phyloP scores from a whole-genome alignment of 2,329 filamentous ascomycete species.

The Colletotrichum cordylinicola region DNA sequence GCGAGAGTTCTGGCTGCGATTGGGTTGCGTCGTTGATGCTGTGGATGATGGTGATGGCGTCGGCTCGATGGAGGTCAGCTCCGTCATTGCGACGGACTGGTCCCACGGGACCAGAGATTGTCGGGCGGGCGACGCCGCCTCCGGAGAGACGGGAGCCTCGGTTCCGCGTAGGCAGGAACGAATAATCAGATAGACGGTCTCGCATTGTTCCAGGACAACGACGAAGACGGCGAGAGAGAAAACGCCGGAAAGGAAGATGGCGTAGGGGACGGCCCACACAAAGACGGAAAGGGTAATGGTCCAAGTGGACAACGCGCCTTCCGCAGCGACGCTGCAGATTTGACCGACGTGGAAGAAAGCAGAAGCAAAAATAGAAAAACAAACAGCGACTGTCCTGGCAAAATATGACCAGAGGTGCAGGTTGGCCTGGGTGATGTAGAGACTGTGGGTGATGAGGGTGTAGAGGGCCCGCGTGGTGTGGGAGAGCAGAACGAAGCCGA shows the following conservation, averaged over 20 bases:
- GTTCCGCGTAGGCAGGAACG: slow-evolving; percentile 4
- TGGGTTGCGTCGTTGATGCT: slow-evolving; percentile 29
- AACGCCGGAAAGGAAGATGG: background rate
- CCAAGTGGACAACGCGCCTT: background rate
- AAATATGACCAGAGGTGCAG: background rate
- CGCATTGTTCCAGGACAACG: slow-evolving; percentile 8
- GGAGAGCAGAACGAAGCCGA: background rate
- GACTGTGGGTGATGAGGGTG: background rate
- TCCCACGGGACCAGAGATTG: slow-evolving; percentile 41
- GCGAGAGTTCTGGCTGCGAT: background rate
- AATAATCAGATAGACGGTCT: slow-evolving; percentile 12
- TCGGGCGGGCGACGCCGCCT: background rate
- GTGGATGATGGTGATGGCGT: slow-evolving; percentile 38
- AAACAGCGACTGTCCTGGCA: background rate
- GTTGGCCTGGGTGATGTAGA: background rate
- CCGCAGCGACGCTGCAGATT: background rate
- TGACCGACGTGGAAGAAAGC: background rate
- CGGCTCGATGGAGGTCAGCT: slow-evolving; percentile 38
- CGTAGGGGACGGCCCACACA: background rate
- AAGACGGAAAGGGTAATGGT: background rate
- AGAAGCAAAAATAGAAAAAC: background rate
- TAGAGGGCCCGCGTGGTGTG: background rate
- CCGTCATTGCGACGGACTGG: slow-evolving; percentile 43
- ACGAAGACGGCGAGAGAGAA: background rate
- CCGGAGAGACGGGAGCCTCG: background rate